Percentiles rank a stretch among this genome's conserved stretches.
phyloP scores from a whole-genome alignment of 176 grass and related monocot genomes.

The Luzula sylvatica region DNA sequence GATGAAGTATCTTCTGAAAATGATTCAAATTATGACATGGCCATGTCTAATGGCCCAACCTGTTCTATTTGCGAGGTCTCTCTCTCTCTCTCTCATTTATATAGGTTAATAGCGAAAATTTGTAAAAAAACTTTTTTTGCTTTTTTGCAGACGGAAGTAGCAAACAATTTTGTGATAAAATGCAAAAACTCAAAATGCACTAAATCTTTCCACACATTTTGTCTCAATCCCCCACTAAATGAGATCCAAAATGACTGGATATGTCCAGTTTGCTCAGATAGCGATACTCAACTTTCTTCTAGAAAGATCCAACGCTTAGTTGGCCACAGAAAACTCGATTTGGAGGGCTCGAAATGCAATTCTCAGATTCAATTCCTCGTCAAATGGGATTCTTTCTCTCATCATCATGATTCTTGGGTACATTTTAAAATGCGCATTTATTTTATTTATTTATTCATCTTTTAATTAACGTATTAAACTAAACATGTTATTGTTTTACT shows the following conservation, averaged over 20 bases:
- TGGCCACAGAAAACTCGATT: conserved; percentile 39
- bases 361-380: conserved; percentile 44
- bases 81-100: neutral
- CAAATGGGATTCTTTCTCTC: conserved; percentile 62
- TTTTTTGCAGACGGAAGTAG: conserved; percentile 34
- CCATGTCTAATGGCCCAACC: conserved; percentile 19
- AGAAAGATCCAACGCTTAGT: conserved; percentile 46
- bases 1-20: conserved; percentile 32
- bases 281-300: conserved; percentile 1
- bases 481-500: conserved; percentile 10
- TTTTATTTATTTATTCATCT: conserved; percentile 9
- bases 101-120: no score
- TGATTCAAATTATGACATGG: conserved; percentile 20
- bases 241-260: neutral
- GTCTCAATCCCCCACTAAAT: conserved; percentile 34
- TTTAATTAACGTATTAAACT: conserved; percentile 3
- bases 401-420: conserved; percentile 65
- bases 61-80: conserved; percentile 51
- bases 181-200: conserved; percentile 41
- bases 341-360: conserved; percentile 14
- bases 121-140: neutral
- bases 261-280: neutral
- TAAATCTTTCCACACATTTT: conserved; percentile 35
- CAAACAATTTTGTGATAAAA: conserved; percentile 26
- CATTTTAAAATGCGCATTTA: neutral